Conservation (phyloP, 805 yeast genomes). For the Grigorovia transvaalensis region DNA sequence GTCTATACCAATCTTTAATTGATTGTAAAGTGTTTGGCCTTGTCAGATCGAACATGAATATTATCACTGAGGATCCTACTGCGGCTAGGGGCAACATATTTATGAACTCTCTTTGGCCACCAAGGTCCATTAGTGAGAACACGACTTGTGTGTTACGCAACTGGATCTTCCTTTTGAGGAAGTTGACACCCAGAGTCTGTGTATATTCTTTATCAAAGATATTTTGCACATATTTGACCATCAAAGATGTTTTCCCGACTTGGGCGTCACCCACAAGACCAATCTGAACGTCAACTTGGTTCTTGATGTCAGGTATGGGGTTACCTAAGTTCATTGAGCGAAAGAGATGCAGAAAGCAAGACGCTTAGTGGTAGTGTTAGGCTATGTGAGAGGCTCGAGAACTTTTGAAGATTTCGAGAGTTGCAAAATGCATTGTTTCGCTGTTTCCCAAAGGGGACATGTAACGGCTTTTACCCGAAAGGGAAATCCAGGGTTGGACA, state of each 20-base stretch:
- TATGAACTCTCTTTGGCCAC: slow-evolving; percentile 88
- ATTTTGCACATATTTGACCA: slow-evolving; percentile 95
- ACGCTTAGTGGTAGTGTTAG: too few relatives aligned
- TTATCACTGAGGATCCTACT: slow-evolving; percentile 80
- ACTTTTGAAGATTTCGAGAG: too few relatives aligned
- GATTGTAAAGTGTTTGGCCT: slow-evolving; percentile 73
- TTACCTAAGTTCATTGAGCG: background rate
- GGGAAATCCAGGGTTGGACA: background rate
- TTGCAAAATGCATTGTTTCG: too few relatives aligned
- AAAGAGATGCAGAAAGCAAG: too few relatives aligned
- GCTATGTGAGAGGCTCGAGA: too few relatives aligned
- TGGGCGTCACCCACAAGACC: slow-evolving; percentile 93
- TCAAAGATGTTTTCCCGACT: slow-evolving; percentile 87
- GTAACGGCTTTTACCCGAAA: background rate
- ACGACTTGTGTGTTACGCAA: slow-evolving; percentile 79
- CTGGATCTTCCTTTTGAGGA: slow-evolving; percentile 78
- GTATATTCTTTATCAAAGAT: slow-evolving; percentile 83
- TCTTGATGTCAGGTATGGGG: slow-evolving; percentile 10
- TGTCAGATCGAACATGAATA: slow-evolving; percentile 83
- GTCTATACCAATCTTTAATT: slow-evolving; percentile 87
- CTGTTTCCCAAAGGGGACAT: too few relatives aligned
- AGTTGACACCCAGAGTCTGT: slow-evolving; percentile 89
- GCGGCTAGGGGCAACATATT: slow-evolving; percentile 91
- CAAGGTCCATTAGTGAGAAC: slow-evolving; percentile 88
- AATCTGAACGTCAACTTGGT: slow-evolving; percentile 44